A percentile compares a stretch with the other conserved stretches of the same genome.
Evolutionary conservation across 345 rosid genomes (phyloP).

Genomic region (Eucalyptus rudis): DNA sequence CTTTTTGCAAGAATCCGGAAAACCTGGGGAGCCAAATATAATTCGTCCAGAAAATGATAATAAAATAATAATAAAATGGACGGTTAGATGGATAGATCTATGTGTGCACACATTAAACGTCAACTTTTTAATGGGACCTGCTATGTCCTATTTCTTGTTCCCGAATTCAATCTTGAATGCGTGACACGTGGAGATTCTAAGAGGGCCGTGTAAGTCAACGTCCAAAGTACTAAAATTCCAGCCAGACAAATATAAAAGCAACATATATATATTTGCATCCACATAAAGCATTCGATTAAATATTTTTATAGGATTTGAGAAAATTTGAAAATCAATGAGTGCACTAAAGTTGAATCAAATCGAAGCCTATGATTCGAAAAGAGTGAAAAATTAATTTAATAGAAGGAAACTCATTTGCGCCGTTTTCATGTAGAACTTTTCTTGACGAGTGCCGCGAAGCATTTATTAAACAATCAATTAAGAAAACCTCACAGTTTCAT

Average conservation of each 20-base stretch:
- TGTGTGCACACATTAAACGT: not conserved
- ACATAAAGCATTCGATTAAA: not conserved
- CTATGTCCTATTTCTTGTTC: not conserved
- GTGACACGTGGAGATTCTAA: not conserved
- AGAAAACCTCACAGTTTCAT: not conserved
- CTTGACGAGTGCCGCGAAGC: not conserved
- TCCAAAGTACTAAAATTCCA: not conserved
- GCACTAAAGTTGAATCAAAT: not conserved
- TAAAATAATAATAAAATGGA: not conserved
- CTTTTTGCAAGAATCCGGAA: not conserved
- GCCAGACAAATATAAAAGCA: not conserved
- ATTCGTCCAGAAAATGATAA: not conserved
- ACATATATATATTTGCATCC: not conserved
- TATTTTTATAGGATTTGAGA: not conserved
- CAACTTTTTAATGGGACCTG: not conserved
- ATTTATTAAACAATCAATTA: not conserved
- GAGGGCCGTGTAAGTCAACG: not conserved
- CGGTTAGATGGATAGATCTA: not conserved
- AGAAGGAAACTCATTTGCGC: not conserved
- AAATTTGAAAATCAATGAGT: not conserved
- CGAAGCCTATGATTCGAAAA: not conserved
- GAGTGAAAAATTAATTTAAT: not conserved
- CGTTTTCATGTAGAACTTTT: not conserved
- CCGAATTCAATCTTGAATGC: not conserved
- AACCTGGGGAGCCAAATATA: not conserved